Conservation (phyloP, 169 alveolate genomes). For the Ophryocystis elektroscirrha region DNA sequence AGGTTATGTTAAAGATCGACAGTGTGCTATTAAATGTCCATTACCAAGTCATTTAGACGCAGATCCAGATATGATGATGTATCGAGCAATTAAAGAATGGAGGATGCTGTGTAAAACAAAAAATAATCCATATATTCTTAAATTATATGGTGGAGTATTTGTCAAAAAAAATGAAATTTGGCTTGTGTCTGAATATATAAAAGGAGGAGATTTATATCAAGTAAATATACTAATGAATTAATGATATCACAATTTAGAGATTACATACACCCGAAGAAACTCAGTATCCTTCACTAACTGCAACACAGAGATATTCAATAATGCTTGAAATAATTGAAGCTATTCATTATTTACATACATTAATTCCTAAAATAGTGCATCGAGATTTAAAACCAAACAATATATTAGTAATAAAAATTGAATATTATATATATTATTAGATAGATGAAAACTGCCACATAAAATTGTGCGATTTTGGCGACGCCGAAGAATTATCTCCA, state of each 20-base stretch:
- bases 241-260: background rate
- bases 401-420: constrained; percentile 36
- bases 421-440: no score
- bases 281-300: constrained; percentile 1
- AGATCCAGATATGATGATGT: constrained; percentile 18
- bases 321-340: constrained; percentile 18
- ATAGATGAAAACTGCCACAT: no score
- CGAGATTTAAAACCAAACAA: constrained; percentile 59
- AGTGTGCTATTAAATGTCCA: constrained; percentile 23
- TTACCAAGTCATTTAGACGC: constrained; percentile 11
- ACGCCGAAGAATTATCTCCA: constrained; percentile 17
- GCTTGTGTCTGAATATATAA: constrained; percentile 16
- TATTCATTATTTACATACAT: constrained; percentile 12
- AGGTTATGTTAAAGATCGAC: no score
- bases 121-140: constrained; percentile 15
- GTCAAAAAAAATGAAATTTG: constrained; percentile 15
- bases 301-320: constrained; percentile 4
- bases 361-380: constrained; percentile 34
- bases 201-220: constrained; percentile 15
- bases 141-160: constrained; percentile 13
- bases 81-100: constrained; percentile 20
- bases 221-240: constrained; percentile 7
- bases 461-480: constrained; percentile 56
- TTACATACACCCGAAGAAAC: background rate
- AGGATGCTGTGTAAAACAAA: constrained; percentile 10